A percentile compares a stretch with the other conserved stretches of the same genome.
Evolutionary conservation across 768 basidiomycete species (phyloP).

Genomic region (Mycena vulgaris): DNA sequence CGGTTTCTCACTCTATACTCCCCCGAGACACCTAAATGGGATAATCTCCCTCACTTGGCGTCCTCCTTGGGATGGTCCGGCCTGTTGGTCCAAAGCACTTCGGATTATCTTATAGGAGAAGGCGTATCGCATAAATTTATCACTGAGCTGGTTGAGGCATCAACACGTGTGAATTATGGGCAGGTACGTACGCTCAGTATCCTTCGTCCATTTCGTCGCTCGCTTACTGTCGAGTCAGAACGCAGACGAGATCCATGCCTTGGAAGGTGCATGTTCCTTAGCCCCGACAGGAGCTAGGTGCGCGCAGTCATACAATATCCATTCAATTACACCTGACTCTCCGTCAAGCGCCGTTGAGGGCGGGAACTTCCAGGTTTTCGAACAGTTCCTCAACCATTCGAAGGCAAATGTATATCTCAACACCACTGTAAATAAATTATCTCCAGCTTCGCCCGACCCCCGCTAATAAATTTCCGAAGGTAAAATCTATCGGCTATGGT

Average conservation of each 20-base stretch:
- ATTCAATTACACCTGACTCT: not conserved
- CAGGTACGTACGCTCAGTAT: slow-evolving; percentile 60
- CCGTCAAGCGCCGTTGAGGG: slow-evolving; percentile 66
- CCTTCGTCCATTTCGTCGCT: not conserved
- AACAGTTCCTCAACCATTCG: slow-evolving; percentile 81
- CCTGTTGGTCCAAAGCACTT: slow-evolving; percentile 65
- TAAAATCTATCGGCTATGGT: slow-evolving; percentile 64
- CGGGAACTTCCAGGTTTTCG: slow-evolving; percentile 91
- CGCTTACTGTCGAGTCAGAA: slow-evolving; percentile 58
- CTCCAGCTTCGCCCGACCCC: not conserved
- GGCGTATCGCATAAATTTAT: slow-evolving; percentile 74
- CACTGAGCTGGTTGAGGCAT: slow-evolving; percentile 83
- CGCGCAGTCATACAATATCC: not conserved
- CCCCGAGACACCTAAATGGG: slow-evolving; percentile 70
- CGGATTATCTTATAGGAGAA: slow-evolving; percentile 68
- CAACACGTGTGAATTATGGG: slow-evolving; percentile 89
- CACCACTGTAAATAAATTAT: slow-evolving; percentile 69
- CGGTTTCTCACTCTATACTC: slow-evolving; percentile 72
- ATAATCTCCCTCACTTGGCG: slow-evolving; percentile 73
- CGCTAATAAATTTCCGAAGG: slow-evolving; percentile 52
- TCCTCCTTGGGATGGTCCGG: slow-evolving; percentile 64
- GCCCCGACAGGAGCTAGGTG: slow-evolving; percentile 74
- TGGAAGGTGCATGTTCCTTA: slow-evolving; percentile 81
- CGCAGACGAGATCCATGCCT: slow-evolving; percentile 78
- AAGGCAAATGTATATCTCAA: slow-evolving; percentile 79